Base-by-base conservation (phyloP, 306 rosid species). In the Fragaria nilgerrensis region DNA sequence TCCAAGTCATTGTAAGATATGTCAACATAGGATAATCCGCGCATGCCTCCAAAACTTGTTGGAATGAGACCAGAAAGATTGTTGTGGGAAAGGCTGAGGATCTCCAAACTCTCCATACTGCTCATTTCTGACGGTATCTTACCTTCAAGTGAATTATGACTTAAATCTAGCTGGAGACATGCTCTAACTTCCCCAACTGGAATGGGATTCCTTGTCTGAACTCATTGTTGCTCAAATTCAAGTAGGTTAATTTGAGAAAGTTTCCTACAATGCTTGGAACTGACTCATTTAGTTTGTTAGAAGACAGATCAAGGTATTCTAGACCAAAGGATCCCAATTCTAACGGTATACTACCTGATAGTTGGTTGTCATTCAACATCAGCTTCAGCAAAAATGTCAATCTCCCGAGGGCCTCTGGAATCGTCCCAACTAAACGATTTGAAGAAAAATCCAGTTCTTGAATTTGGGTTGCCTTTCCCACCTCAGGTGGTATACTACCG, bases 401-500 rank as follows among this genome's bases (percentile, higher is more conserved):
- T 2, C 41, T 77, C 29, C 80, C 75, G 3, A 77, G 11, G 25
- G 41, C 75, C 32, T 55, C 55, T 34, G 75, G 80, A 43, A 77
- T 65, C 36, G 12, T 12, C 16, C 83, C 63, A 22, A 56, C 63
- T 56, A 56, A 56, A n/a, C 15, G 5, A 22, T 56, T 56, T 22
- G 63, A 56, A 9, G 63, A 56, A 9, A 56, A 9, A 9, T 56
- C 63, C 1, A 56, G 63, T 3, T 8, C 63, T n/a, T 13, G 37
- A 11, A 71, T 59, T 47, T 59, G 72, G 3, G 34, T 62, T 41
- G 82, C 82, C 70, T 79, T 56, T 2, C 76, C 79, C 34, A 86
- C 52, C 70, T 81, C 75, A 7, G 20, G 37, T 10, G 80, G 84
- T 29, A 83, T 81, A 62, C 55, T 68, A 13, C 85, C 85, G 11